These are phyloP conservation scores for Bombardia bombarda DNA, from an alignment of 495 filamentous ascomycete species.

Conservation along the genomic window DNA sequence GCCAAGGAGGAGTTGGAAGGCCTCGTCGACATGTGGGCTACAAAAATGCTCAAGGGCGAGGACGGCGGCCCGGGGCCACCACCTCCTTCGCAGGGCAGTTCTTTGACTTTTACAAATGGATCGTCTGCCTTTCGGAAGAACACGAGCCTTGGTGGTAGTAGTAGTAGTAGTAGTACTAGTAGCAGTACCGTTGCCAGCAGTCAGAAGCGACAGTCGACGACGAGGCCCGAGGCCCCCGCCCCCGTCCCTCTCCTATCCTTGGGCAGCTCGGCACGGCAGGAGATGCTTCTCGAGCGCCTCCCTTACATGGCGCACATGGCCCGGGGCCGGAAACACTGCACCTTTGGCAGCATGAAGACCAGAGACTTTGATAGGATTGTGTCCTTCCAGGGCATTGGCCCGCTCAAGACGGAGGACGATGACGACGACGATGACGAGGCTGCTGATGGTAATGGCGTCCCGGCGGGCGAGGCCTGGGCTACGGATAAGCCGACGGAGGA, in stretches of 20 bases:
- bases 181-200: neutral
- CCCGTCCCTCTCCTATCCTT: constrained; percentile 36
- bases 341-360: constrained; percentile 16
- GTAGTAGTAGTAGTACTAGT: neutral
- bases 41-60: constrained; percentile 44
- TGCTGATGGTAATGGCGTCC: no score
- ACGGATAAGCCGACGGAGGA: constrained; percentile 50
- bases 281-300: constrained; percentile 73
- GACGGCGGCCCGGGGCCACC: constrained; percentile 15
- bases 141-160: neutral
- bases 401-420: constrained; percentile 23
- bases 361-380: constrained; percentile 63
- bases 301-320: constrained; percentile 73
- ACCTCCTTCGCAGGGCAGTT: constrained; percentile 3
- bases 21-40: constrained; percentile 59
- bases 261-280: constrained; percentile 56
- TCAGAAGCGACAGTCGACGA: neutral
- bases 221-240: neutral
- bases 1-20: constrained; percentile 70
- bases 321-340: constrained; percentile 24
- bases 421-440: constrained; percentile 36
- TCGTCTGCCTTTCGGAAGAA: constrained; percentile 34
- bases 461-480: constrained; percentile 42
- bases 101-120: constrained; percentile 22
- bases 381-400: constrained; percentile 48